phyloP scores from a whole-genome alignment of 352 stramenopile genomes.

The Thraustochytrium aureum region DNA sequence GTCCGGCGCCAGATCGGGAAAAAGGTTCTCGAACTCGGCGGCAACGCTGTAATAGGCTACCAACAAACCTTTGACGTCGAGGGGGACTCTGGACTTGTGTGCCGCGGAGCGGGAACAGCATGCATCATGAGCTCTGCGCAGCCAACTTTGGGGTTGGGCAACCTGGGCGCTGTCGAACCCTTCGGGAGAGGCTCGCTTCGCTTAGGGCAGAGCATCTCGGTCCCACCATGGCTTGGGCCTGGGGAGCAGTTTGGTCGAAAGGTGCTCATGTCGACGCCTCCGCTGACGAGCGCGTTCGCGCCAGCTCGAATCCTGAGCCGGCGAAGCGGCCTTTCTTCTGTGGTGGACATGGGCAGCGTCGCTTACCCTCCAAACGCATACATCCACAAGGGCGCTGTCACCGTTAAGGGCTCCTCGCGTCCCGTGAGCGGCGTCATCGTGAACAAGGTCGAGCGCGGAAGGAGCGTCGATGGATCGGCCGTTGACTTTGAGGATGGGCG shows the following conservation, averaged over 20 bases:
- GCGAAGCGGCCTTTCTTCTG: background rate
- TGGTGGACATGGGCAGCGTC: background rate
- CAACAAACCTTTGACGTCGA: slow-evolving; percentile 98
- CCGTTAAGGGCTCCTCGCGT: background rate
- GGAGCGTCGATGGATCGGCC: background rate
- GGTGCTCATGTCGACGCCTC: background rate
- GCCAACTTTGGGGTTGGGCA: background rate
- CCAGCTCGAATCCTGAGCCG: background rate
- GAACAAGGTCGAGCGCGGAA: background rate
- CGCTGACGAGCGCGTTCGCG: background rate
- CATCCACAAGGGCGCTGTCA: background rate
- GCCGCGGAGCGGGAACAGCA: slow-evolving; percentile 90
- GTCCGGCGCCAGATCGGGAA: slow-evolving; percentile 79
- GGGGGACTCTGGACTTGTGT: slow-evolving; percentile 96
- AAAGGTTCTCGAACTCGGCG: slow-evolving; percentile 93
- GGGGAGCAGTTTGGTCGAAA: background rate
- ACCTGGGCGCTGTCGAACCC: too few relatives aligned
- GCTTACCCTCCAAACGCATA: background rate
- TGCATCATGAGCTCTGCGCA: too few relatives aligned
- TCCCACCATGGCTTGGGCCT: background rate
- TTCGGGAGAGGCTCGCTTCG: background rate
- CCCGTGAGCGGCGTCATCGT: too few relatives aligned
- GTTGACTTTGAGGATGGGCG: background rate
- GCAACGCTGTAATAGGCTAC: slow-evolving; percentile 97
- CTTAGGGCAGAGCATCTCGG: background rate